Base-by-base conservation (phyloP, 768 basidiomycete species). In the Boletus reticuloceps region DNA sequence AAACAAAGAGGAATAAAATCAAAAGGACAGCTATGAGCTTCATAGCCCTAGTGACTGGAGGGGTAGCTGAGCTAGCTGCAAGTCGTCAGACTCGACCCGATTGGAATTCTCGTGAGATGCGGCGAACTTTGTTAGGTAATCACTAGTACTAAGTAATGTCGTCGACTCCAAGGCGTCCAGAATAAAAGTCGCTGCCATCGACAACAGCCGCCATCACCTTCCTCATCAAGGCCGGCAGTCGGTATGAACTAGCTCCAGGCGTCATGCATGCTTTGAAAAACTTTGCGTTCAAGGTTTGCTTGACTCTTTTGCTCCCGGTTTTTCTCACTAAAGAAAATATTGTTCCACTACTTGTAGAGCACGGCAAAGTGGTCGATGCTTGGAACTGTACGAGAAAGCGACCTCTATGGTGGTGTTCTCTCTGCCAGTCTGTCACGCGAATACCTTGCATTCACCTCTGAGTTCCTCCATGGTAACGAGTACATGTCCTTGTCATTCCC, bases 391-490 rank as follows among this genome's bases (percentile, higher is more conserved):
- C 84, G 96, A 59, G 93, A 97, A 73, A 87, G 89, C 55, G 96
- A 98, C 75, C 80, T 98, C 37, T 90, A 91, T 69, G 96, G 96
- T 48, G 96, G 94, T 67, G 82, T 94, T 50, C 80, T 98, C 60
- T 94, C 93, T 25, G 77, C 93, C 54, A 86, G 82, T 58, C 78
- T 98, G 60, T 82, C 88, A 17, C 79, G 96, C 62, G 96, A 98
- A 77, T 87, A 98, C 74, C 79, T 99, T 43, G 86, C 93, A 56
- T 75, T 98, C 69, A 95, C 92, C 22, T 94, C 96, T 49, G 95
- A 98, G 72, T 99, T 97, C 77, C 75, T 98, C 63, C 84, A 87
- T 54, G 94, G 92, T 45, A 94, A 99, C 72, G 95, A 97, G 96
- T 98, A 71, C 76, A 94, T 90, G 12, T 47, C 36, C 25, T 57